Conservation (phyloP, 75 land plant genomes). For the Adiantum capillusveneris region DNA sequence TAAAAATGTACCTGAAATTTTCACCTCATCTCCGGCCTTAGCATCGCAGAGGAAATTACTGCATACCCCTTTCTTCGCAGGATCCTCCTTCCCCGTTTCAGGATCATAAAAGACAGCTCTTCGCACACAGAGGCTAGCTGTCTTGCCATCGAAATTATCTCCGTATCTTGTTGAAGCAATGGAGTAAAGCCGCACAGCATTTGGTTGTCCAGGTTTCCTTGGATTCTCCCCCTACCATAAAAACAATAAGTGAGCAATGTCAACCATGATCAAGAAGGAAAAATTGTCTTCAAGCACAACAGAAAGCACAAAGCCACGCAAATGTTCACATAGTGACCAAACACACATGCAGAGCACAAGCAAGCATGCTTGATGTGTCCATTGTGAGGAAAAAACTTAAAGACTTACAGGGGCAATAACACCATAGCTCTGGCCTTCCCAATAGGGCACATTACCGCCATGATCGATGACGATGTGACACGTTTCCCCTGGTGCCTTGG, state of each 20-base stretch:
- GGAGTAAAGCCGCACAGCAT: conserved; percentile 89
- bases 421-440: conserved; percentile 99
- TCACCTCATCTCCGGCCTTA: conserved; percentile 83
- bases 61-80: conserved; percentile 82
- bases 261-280: background rate
- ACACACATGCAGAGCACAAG: no score
- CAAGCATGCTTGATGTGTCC: no score
- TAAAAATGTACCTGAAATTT: conserved; percentile 65
- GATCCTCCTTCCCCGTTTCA: conserved; percentile 87
- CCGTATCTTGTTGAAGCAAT: conserved; percentile 97
- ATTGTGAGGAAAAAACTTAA: background rate
- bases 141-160: conserved; percentile 85
- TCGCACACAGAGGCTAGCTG: conserved; percentile 79
- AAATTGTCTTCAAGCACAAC: no score
- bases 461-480: conserved; percentile 97
- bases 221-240: conserved; percentile 82
- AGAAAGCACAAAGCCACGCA: no score
- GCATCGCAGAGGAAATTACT: conserved; percentile 86
- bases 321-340: no score
- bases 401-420: conserved; percentile 88
- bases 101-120: conserved; percentile 92
- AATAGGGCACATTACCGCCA: conserved; percentile 87
- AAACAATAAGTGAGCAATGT: background rate
- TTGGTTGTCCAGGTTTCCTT: conserved; percentile 80
- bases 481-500: conserved; percentile 91